Evolutionary conservation across 31 red algal species (phyloP).

Genomic region (Odonthalia washingtoniensis): DNA sequence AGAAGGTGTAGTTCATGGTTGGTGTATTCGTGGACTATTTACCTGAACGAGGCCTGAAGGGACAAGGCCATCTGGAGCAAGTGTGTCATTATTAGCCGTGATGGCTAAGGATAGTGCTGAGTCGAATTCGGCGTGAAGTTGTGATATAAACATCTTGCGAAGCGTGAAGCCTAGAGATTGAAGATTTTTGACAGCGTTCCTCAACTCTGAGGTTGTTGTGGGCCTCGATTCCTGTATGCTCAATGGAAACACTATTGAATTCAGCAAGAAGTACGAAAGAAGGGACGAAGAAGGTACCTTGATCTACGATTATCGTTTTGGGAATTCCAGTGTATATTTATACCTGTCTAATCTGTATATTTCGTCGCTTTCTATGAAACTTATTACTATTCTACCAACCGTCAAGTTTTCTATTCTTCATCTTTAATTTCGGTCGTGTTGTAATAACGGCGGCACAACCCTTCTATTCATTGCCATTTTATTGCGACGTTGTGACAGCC

Average conservation of each 20-base stretch:
- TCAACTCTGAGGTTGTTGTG: constrained; percentile 27
- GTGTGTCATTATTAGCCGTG: constrained; percentile 45
- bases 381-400: too few species aligned
- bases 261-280: not conserved
- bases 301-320: constrained; percentile 30
- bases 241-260: not conserved
- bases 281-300: constrained; percentile 36
- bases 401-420: too few species aligned
- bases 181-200: constrained; percentile 55
- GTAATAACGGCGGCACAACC: too few species aligned
- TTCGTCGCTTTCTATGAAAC: too few species aligned
- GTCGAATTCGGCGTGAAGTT: not conserved
- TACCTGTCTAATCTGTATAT: too few species aligned
- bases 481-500: too few species aligned
- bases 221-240: constrained; percentile 31
- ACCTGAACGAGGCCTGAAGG: constrained; percentile 42
- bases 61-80: constrained; percentile 41
- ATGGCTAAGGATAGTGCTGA: constrained; percentile 1
- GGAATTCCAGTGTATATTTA: constrained; percentile 54
- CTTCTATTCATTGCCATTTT: too few species aligned
- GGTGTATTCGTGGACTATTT: not conserved
- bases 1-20: not conserved
- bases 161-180: constrained; percentile 14
- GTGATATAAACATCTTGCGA: constrained; percentile 30
- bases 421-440: too few species aligned